Evolutionary conservation across 1,284 basidiomycete genomes (phyloP).

Genomic region (Tylopilus sp.): DNA sequence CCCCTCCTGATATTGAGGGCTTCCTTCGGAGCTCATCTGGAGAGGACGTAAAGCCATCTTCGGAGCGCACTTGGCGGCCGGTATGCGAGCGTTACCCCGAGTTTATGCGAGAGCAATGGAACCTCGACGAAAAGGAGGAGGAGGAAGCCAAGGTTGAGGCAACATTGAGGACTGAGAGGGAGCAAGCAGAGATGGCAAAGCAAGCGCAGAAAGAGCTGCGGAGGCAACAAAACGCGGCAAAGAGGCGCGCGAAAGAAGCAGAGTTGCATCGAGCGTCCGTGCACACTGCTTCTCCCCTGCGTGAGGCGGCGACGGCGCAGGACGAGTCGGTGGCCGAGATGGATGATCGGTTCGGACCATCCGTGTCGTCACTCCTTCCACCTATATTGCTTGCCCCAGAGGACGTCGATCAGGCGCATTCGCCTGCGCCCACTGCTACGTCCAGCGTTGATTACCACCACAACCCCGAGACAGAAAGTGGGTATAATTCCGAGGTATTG

Average conservation of each 20-base stretch:
- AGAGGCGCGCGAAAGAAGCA: conserved; percentile 44
- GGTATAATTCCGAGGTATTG: conserved; percentile 44
- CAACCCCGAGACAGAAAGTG: conserved; percentile 40
- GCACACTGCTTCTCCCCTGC: conserved; percentile 28
- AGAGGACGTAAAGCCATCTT: conserved; percentile 34
- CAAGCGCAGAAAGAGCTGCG: conserved; percentile 48
- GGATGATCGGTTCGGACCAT: conserved; percentile 29
- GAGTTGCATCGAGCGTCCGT: conserved; percentile 26
- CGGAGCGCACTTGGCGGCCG: conserved; percentile 64
- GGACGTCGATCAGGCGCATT: conserved; percentile 35
- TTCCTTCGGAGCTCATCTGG: conserved; percentile 40
- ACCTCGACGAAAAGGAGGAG: conserved; percentile 65
- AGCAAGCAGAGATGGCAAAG: conserved; percentile 47
- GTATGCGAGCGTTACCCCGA: conserved; percentile 74
- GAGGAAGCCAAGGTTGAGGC: conserved; percentile 50
- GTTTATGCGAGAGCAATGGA: conserved; percentile 75
- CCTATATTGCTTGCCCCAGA: conserved; percentile 20
- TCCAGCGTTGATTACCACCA: conserved; percentile 44
- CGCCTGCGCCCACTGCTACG: conserved; percentile 48
- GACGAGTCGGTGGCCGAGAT: conserved; percentile 16
- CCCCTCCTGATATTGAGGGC: conserved; percentile 69
- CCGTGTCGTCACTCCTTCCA: conserved; percentile 23
- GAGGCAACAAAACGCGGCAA: conserved; percentile 48
- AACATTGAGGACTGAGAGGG: conserved; percentile 36
- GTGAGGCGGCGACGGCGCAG: conserved; percentile 26